Conservation (phyloP, 768 basidiomycete species). For the Phaeolepiota aurea region DNA sequence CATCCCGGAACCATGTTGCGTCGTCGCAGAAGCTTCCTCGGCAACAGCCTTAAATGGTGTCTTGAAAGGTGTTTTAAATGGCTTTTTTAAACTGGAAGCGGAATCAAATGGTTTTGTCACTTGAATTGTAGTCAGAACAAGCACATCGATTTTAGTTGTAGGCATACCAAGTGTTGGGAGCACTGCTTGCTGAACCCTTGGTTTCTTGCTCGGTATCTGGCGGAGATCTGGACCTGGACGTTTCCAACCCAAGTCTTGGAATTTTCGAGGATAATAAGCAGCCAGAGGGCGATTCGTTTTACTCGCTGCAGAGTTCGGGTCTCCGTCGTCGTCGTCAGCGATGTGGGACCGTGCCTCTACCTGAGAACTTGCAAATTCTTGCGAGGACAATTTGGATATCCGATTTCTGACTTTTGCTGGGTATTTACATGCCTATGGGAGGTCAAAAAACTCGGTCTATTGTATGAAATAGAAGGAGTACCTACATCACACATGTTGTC, state of each 20-base stretch:
- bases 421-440: conserved; percentile 78
- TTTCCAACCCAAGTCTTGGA: neutral
- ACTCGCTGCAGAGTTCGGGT: neutral
- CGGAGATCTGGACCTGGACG: neutral
- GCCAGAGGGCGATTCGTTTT: neutral
- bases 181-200: conserved; percentile 6
- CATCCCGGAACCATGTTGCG: too few relatives aligned
- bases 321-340: neutral
- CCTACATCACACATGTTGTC: conserved; percentile 77
- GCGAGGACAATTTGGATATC: conserved; percentile 39
- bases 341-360: neutral
- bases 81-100: conserved; percentile 32
- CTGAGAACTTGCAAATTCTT: conserved; percentile 16
- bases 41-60: conserved; percentile 22
- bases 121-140: too few relatives aligned
- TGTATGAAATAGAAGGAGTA: conserved; percentile 1
- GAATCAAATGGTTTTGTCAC: conserved; percentile 43
- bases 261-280: neutral
- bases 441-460: too few relatives aligned
- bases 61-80: conserved; percentile 38
- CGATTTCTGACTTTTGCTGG: conserved; percentile 54
- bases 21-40: neutral
- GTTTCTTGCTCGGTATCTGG: neutral
- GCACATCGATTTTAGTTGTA: too few relatives aligned
- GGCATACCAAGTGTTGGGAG: conserved; percentile 25